These are phyloP conservation scores for Fusarium heterosporum DNA, from an alignment of 2,329 filamentous ascomycete species.

Conservation along the genomic window DNA sequence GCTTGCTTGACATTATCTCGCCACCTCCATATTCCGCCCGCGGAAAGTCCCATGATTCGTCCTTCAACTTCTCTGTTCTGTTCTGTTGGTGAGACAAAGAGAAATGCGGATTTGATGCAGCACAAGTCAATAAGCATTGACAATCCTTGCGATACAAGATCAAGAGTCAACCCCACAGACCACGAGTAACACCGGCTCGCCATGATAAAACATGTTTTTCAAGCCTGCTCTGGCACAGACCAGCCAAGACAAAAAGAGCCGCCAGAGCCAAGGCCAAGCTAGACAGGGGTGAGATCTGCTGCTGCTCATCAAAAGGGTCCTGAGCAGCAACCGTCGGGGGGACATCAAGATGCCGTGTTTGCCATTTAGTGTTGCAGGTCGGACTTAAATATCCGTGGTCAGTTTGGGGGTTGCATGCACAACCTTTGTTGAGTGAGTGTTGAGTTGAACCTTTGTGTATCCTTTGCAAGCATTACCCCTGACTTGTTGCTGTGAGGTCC, in stretches of 20 bases:
- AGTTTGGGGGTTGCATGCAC: conserved; percentile 15
- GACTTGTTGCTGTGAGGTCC: conserved; percentile 2
- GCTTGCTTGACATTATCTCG: conserved; percentile 7
- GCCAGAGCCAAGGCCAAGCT: conserved; percentile 28
- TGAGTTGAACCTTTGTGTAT: neutral
- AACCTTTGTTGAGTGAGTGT: neutral
- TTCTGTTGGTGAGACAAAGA: neutral
- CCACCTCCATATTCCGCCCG: conserved; percentile 24
- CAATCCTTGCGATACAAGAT: neutral
- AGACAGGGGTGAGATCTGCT: conserved; percentile 39
- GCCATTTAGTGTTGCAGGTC: conserved; percentile 10
- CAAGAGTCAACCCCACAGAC: neutral
- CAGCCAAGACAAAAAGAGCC: conserved; percentile 44
- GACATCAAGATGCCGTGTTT: neutral
- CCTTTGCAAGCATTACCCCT: conserved; percentile 25
- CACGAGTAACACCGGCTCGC: neutral
- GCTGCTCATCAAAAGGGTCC: conserved; percentile 26
- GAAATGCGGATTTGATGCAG: conserved; percentile 21
- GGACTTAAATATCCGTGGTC: conserved; percentile 39
- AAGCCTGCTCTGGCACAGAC: neutral
- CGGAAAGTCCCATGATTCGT: conserved; percentile 18
- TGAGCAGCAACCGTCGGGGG: conserved; percentile 19
- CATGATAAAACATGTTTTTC: conserved; percentile 11
- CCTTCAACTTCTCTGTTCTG: neutral
- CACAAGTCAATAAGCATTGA: neutral